These are phyloP conservation scores for Aspergillus terreus DNA, from an alignment of 2,329 filamentous ascomycete genomes.

Conservation along the genomic window DNA sequence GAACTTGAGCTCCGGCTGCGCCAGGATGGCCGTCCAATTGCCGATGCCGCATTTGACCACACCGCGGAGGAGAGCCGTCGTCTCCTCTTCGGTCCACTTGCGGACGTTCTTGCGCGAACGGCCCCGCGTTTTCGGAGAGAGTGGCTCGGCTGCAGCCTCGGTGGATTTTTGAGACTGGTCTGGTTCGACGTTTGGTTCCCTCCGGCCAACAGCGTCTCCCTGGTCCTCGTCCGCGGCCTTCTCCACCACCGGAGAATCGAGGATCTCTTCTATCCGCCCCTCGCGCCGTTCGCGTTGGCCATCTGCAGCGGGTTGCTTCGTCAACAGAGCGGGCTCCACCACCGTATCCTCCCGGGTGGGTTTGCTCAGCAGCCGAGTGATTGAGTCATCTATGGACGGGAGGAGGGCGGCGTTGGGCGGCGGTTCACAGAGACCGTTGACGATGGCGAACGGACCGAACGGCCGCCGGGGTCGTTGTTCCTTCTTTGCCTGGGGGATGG, in stretches of 20 bases:
- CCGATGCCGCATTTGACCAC: slow-evolving; percentile 61
- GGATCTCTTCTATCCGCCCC: slow-evolving; percentile 33
- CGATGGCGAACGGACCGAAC: slow-evolving; percentile 44
- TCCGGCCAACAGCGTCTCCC: slow-evolving; percentile 1
- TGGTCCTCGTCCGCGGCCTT: slow-evolving; percentile 15
- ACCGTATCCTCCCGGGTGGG: slow-evolving; percentile 25
- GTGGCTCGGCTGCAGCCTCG: slow-evolving; percentile 17
- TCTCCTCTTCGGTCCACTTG: slow-evolving; percentile 61
- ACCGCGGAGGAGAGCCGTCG: slow-evolving; percentile 54
- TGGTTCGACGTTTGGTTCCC: not conserved
- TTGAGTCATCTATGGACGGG: slow-evolving; percentile 55
- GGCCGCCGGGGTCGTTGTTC: slow-evolving; percentile 40
- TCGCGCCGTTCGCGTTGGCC: slow-evolving; percentile 30
- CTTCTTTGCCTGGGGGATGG: slow-evolving; percentile 46
- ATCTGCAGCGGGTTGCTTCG: slow-evolving; percentile 17
- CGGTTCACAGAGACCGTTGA: slow-evolving; percentile 62
- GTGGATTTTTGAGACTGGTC: not conserved
- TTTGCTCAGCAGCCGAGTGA: slow-evolving; percentile 34
- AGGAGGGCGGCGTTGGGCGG: slow-evolving; percentile 59
- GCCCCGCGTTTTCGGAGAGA: slow-evolving; percentile 31
- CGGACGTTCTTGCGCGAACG: slow-evolving; percentile 48
- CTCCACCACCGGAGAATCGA: slow-evolving; percentile 25
- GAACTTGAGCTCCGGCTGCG: slow-evolving; percentile 55
- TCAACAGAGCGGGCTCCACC: slow-evolving; percentile 19
- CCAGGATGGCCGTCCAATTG: slow-evolving; percentile 61